phyloP scores from a whole-genome alignment of 1,284 basidiomycete genomes.

The Termitomyces sp. region DNA sequence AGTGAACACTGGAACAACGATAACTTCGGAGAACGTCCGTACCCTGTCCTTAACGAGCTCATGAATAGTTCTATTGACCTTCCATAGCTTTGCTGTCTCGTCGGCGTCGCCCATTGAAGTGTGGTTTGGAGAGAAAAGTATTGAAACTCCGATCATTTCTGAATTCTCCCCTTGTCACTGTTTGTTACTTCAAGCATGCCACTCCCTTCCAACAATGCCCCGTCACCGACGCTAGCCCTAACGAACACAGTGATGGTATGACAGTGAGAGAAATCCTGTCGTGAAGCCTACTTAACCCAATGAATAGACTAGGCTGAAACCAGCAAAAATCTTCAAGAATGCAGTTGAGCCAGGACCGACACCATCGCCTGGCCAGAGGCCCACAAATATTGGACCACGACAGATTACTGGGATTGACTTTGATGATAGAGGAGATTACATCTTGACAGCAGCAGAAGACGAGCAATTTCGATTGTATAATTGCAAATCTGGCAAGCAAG shows the following conservation, averaged over 20 bases:
- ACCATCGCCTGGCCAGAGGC: constrained; percentile 40
- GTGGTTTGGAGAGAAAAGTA: constrained; percentile 22
- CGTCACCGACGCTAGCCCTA: constrained; percentile 34
- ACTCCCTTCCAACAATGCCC: constrained; percentile 27
- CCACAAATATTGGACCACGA: constrained; percentile 41
- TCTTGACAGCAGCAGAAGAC: constrained; percentile 90
- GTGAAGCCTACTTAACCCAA: constrained; percentile 10
- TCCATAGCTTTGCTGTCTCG: constrained; percentile 85
- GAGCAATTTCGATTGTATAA: constrained; percentile 90
- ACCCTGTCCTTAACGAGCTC: constrained; percentile 94
- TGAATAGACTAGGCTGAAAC: constrained; percentile 67
- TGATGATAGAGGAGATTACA: constrained; percentile 84
- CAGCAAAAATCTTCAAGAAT: constrained; percentile 83
- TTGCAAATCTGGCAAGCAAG: constrained; percentile 89
- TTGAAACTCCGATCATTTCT: constrained; percentile 33
- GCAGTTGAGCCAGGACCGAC: constrained; percentile 62
- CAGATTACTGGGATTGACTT: constrained; percentile 88
- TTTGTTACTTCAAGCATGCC: constrained; percentile 25
- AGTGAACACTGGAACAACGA: constrained; percentile 18
- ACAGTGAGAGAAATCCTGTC: constrained; percentile 9
- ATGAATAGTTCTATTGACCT: constrained; percentile 94
- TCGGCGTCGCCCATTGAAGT: constrained; percentile 59
- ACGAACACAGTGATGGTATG: constrained; percentile 44
- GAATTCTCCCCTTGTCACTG: constrained; percentile 10
- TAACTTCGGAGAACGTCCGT: constrained; percentile 29